Evolutionary conservation across 169 alveolate genomes (phyloP).

Genomic region (Eimeria mitis): DNA sequence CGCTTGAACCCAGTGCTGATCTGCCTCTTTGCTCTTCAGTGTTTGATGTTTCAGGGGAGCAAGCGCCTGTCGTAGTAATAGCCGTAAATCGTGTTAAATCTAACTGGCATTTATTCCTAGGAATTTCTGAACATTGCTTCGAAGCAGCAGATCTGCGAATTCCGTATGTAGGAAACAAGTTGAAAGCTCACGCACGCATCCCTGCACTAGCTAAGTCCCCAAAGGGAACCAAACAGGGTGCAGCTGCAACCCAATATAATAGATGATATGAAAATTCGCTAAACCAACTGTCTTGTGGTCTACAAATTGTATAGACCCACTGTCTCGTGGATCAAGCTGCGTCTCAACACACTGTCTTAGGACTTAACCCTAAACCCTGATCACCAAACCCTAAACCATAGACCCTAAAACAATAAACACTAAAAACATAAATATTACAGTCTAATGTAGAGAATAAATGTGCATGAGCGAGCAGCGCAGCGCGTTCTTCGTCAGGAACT

Average conservation of each 20-base stretch:
- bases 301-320: not conserved
- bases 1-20: not conserved
- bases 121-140: not conserved
- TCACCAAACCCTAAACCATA: no score
- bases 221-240: not conserved
- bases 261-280: no score
- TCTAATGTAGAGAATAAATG: no score
- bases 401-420: no score
- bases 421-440: no score
- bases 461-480: no score
- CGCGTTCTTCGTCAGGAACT: no score
- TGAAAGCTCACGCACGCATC: not conserved
- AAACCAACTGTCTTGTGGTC: no score
- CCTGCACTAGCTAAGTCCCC: not conserved
- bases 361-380: no score
- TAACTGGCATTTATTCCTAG: no score
- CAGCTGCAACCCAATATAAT: not conserved
- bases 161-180: not conserved
- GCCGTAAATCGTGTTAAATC: not conserved
- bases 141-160: not conserved
- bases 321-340: not conserved
- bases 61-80: not conserved
- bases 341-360: not conserved
- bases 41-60: not conserved
- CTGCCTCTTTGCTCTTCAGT: not conserved